Conservation (phyloP, 2,329 filamentous ascomycete species). For the Hymenoscyphus repandus region DNA sequence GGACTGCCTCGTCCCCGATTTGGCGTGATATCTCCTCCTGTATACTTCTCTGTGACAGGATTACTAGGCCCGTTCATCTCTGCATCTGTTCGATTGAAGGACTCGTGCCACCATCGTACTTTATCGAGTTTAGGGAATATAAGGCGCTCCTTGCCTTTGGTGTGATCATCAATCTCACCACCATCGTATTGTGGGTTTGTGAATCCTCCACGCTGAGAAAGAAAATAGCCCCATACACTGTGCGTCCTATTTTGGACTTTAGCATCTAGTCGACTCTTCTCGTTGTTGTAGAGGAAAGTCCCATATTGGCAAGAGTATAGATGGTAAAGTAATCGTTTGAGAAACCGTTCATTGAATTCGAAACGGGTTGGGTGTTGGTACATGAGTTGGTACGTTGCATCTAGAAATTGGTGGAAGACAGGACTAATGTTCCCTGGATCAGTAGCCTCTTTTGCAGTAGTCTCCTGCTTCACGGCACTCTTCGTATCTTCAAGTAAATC, state of each 20-base stretch:
- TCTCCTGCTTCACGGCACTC: slow-evolving; percentile 33
- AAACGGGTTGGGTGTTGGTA: slow-evolving; percentile 83
- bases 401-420: slow-evolving; percentile 96
- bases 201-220: slow-evolving; percentile 76
- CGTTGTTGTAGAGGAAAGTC: slow-evolving; percentile 92
- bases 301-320: slow-evolving; percentile 95
- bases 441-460: slow-evolving; percentile 61
- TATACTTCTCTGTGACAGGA: slow-evolving; percentile 36
- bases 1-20: slow-evolving; percentile 1
- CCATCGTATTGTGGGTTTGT: slow-evolving; percentile 73
- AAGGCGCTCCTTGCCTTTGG: slow-evolving; percentile 74
- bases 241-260: slow-evolving; percentile 65
- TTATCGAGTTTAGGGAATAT: slow-evolving; percentile 73
- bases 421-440: slow-evolving; percentile 88
- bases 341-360: slow-evolving; percentile 92
- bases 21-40: slow-evolving; percentile 5
- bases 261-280: slow-evolving; percentile 75
- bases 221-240: slow-evolving; percentile 95
- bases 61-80: slow-evolving; percentile 81
- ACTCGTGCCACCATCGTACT: slow-evolving; percentile 89
- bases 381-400: slow-evolving; percentile 86
- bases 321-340: slow-evolving; percentile 85
- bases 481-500: slow-evolving; percentile 25
- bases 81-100: slow-evolving; percentile 78
- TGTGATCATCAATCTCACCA: slow-evolving; percentile 66